Percentiles rank a stretch among this genome's conserved stretches.
These are phyloP conservation scores for Skeletonema grethae DNA, from an alignment of 108 stramenopile species.

Conservation along the genomic window DNA sequence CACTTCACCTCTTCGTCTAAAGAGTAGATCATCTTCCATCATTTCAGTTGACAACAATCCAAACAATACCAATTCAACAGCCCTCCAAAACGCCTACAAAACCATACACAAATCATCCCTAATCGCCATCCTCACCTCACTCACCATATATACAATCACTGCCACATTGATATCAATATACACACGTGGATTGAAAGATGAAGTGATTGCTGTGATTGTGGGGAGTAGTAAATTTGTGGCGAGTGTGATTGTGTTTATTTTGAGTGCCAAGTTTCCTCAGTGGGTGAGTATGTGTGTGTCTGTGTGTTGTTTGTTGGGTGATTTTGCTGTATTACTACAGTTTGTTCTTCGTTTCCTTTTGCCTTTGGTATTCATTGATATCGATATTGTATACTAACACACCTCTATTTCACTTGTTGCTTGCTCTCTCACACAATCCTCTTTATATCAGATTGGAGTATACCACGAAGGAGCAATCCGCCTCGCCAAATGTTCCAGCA, in stretches of 20 bases:
- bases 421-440: not conserved
- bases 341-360: constrained; percentile 3
- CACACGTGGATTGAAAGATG: constrained; percentile 36
- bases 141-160: constrained; percentile 21
- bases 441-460: constrained; percentile 35
- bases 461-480: constrained; percentile 46
- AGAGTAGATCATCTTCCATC: not conserved
- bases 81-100: constrained; percentile 9
- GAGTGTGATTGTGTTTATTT: constrained; percentile 25
- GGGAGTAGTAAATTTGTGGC: constrained; percentile 34
- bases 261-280: constrained; percentile 47
- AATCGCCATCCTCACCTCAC: constrained; percentile 15
- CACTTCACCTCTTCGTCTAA: not conserved
- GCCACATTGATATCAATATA: constrained; percentile 14
- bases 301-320: not conserved
- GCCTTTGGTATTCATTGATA: not conserved
- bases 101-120: constrained; percentile 22
- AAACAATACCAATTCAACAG: not conserved
- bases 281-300: constrained; percentile 35
- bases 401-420: not conserved
- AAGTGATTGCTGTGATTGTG: constrained; percentile 31
- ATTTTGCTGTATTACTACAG: not conserved
- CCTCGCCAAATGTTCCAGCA: constrained; percentile 35
- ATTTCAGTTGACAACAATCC: not conserved
- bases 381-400: not conserved